phyloP scores from a whole-genome alignment of 805 yeast genomes.

The Nakazawaea wickerhamii region DNA sequence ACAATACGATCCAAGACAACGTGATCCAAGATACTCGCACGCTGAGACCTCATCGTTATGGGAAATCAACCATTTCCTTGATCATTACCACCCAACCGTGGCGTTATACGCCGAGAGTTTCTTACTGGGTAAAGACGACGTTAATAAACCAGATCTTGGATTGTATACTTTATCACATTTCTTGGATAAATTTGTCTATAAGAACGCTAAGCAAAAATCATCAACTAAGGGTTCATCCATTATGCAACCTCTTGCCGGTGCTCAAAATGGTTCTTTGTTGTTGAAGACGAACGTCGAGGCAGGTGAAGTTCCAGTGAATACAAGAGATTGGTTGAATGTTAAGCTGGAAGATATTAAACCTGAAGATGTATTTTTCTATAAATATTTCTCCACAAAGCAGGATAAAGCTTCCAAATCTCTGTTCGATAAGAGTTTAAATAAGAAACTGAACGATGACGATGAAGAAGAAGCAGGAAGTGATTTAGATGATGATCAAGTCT shows the following conservation, averaged over 20 bases:
- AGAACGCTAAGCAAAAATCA: conserved; percentile 78
- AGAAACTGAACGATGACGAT: conserved; percentile 38
- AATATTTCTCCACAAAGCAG: conserved; percentile 68
- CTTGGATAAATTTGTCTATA: conserved; percentile 92
- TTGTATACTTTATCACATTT: conserved; percentile 84
- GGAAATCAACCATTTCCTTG: conserved; percentile 72
- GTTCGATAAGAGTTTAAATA: conserved; percentile 39
- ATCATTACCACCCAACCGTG: conserved; percentile 92
- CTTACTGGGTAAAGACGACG: conserved; percentile 39
- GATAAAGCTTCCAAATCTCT: conserved; percentile 30
- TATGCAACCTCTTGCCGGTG: conserved; percentile 96
- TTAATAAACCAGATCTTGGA: conserved; percentile 83
- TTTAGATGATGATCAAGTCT: conserved; percentile 47
- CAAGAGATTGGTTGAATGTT: conserved; percentile 76
- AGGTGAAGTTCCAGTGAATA: conserved; percentile 66
- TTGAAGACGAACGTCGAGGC: conserved; percentile 39
- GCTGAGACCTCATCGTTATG: conserved; percentile 79
- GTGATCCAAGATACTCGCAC: conserved; percentile 91
- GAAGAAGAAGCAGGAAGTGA: conserved; percentile 36
- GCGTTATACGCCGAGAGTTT: conserved; percentile 70
- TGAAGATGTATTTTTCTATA: conserved; percentile 83
- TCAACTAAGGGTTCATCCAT: conserved; percentile 81
- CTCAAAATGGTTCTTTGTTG: conserved; percentile 62
- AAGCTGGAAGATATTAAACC: conserved; percentile 66
- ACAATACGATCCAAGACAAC: conserved; percentile 73